Percentiles rank a stretch among this genome's conserved stretches.
These are phyloP conservation scores for Rhinocladiella similis DNA, from an alignment of 2,329 filamentous ascomycete species.

Conservation along the genomic window DNA sequence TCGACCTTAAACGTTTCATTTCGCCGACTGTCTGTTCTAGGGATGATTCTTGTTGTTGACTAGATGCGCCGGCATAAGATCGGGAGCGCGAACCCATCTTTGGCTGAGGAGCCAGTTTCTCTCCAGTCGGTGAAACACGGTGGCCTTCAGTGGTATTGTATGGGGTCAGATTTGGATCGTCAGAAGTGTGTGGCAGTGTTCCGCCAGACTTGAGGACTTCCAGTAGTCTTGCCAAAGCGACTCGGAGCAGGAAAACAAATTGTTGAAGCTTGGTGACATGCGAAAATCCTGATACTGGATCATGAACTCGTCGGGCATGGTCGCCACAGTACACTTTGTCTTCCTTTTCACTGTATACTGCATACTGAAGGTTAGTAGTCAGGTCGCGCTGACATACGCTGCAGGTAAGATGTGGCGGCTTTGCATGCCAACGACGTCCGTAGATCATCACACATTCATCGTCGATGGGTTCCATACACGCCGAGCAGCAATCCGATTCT, in stretches of 20 bases:
- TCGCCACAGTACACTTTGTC: slow-evolving; percentile 69
- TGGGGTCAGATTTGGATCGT: slow-evolving; percentile 67
- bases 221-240: slow-evolving; percentile 84
- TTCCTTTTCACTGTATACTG: slow-evolving; percentile 68
- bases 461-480: slow-evolving; percentile 85
- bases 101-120: slow-evolving; percentile 55
- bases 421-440: slow-evolving; percentile 78
- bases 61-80: slow-evolving; percentile 65
- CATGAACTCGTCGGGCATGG: slow-evolving; percentile 51
- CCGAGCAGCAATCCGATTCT: slow-evolving; percentile 79
- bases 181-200: slow-evolving; percentile 72
- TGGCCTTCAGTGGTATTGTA: slow-evolving; percentile 69
- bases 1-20: slow-evolving; percentile 86
- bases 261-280: slow-evolving; percentile 85
- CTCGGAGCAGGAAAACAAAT: slow-evolving; percentile 88
- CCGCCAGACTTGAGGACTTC: slow-evolving; percentile 83
- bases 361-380: slow-evolving; percentile 66
- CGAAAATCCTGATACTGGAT: slow-evolving; percentile 64
- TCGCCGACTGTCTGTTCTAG: slow-evolving; percentile 97
- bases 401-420: slow-evolving; percentile 66
- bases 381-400: slow-evolving; percentile 72
- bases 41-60: slow-evolving; percentile 64
- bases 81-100: slow-evolving; percentile 71
- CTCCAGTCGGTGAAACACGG: slow-evolving; percentile 49
- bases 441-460: slow-evolving; percentile 82